Evolutionary conservation across 257 asterid species (phyloP).

Genomic region (Datura wrightii): DNA sequence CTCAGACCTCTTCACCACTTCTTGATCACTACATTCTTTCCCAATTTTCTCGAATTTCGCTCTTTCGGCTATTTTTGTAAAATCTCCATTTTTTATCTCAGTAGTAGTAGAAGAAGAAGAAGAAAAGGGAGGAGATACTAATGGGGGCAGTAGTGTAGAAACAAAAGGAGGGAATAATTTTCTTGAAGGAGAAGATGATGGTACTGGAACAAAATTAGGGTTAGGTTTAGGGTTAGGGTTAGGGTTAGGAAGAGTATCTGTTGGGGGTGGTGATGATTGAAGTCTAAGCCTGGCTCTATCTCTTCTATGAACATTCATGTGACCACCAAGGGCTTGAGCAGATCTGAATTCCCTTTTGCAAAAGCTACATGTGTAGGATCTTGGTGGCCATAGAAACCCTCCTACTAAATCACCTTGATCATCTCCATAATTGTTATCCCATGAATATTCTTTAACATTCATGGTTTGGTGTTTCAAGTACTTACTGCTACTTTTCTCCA

Average conservation of each 20-base stretch:
- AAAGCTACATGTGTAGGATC: slow-evolving; percentile 79
- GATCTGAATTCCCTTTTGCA: slow-evolving; percentile 92
- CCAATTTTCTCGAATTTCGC: slow-evolving; percentile 35
- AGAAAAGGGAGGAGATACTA: slow-evolving; percentile 40
- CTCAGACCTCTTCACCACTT: slow-evolving; percentile 40
- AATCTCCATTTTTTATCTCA: slow-evolving; percentile 1
- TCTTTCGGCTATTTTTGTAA: slow-evolving; percentile 31
- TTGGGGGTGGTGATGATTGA: slow-evolving; percentile 47
- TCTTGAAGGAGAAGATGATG: slow-evolving; percentile 45
- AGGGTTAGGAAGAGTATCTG: slow-evolving; percentile 44
- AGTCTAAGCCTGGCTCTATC: slow-evolving; percentile 73
- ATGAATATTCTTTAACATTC: slow-evolving; percentile 45
- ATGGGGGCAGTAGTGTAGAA: slow-evolving; percentile 43
- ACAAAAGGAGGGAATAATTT: slow-evolving; percentile 46
- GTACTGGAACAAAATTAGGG: slow-evolving; percentile 41
- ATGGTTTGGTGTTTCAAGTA: neutral
- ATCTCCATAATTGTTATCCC: slow-evolving; percentile 36
- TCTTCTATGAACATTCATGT: slow-evolving; percentile 93
- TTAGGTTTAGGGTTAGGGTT: slow-evolving; percentile 60
- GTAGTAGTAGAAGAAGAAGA: slow-evolving; percentile 35
- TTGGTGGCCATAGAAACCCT: slow-evolving; percentile 89
- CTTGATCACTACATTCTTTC: slow-evolving; percentile 31
- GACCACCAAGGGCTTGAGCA: slow-evolving; percentile 98
- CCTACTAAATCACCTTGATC: slow-evolving; percentile 56
- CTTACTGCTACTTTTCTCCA: slow-evolving; percentile 23